Conservation (phyloP, 352 stramenopile species). For the Phytopythium boreale region DNA sequence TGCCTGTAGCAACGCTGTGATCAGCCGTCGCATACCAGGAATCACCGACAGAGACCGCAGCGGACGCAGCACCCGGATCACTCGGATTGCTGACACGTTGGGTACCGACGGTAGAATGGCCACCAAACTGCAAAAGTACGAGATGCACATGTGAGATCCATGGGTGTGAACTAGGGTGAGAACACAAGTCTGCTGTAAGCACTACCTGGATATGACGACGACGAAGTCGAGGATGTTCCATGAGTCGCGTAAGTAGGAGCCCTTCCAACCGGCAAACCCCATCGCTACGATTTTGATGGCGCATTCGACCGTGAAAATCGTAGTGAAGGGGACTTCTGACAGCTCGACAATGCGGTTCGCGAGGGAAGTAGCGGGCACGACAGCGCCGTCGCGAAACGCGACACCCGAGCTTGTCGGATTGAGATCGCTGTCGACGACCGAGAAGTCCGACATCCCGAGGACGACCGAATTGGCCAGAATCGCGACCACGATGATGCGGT, state of each 20-base stretch:
- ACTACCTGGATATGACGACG: slow-evolving; percentile 84
- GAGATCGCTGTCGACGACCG: slow-evolving; percentile 54
- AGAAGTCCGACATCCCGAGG: slow-evolving; percentile 83
- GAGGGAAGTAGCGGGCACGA: slow-evolving; percentile 40
- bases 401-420: slow-evolving; percentile 58
- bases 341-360: slow-evolving; percentile 61
- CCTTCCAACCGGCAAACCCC: slow-evolving; percentile 55
- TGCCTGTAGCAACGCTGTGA: slow-evolving; percentile 80
- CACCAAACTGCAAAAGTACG: slow-evolving; percentile 33
- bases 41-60: slow-evolving; percentile 88
- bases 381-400: slow-evolving; percentile 25
- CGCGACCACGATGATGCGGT: slow-evolving; percentile 81
- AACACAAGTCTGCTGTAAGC: too few species aligned
- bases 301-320: slow-evolving; percentile 86
- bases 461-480: slow-evolving; percentile 89
- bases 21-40: slow-evolving; percentile 74
- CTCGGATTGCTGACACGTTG: slow-evolving; percentile 80
- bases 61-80: slow-evolving; percentile 86
- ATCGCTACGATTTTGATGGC: slow-evolving; percentile 91
- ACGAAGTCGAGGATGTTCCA: slow-evolving; percentile 94
- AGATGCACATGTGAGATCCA: neutral
- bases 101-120: slow-evolving; percentile 55
- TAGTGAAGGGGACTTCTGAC: slow-evolving; percentile 84
- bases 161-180: neutral
- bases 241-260: slow-evolving; percentile 76